A percentile compares a stretch with the other conserved stretches of the same genome.
phyloP scores from a whole-genome alignment of 495 filamentous ascomycete genomes.

The Talaromyces borbonicus region DNA sequence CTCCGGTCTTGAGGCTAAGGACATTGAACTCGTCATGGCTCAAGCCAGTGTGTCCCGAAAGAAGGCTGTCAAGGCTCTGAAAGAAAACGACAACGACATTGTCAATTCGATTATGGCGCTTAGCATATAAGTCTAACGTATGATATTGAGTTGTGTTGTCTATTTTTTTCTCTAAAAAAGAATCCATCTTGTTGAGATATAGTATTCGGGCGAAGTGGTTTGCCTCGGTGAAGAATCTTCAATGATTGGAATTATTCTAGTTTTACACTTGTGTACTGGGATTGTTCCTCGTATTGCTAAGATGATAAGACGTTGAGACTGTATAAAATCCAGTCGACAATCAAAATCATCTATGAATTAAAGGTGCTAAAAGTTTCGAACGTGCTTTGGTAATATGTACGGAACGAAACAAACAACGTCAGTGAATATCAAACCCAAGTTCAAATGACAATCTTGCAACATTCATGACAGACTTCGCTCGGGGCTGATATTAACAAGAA shows the following conservation, averaged over 20 bases:
- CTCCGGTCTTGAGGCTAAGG: conserved; percentile 88
- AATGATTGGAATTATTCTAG: no score
- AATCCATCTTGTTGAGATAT: background rate
- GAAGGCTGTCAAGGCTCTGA: conserved; percentile 96
- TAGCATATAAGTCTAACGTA: conserved; percentile 62
- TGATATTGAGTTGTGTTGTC: background rate
- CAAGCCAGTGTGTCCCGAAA: conserved; percentile 92
- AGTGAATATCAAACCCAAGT: background rate
- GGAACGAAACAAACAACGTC: no score
- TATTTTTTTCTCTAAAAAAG: background rate
- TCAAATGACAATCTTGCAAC: background rate
- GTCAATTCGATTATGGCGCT: conserved; percentile 99
- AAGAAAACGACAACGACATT: conserved; percentile 99
- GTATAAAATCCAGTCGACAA: no score
- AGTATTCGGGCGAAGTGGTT: no score
- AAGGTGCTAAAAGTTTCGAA: no score
- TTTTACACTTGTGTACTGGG: no score
- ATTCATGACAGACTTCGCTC: background rate
- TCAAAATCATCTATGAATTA: no score
- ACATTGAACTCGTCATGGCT: conserved; percentile 98
- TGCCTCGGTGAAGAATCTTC: no score
- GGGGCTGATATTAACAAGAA: background rate
- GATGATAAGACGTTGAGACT: no score
- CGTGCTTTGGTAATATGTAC: no score
- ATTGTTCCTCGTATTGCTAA: no score